Percentiles rank a stretch among this genome's conserved stretches.
Conservation (phyloP, 176 grass and related monocot genomes). For the Zea luxurians region DNA sequence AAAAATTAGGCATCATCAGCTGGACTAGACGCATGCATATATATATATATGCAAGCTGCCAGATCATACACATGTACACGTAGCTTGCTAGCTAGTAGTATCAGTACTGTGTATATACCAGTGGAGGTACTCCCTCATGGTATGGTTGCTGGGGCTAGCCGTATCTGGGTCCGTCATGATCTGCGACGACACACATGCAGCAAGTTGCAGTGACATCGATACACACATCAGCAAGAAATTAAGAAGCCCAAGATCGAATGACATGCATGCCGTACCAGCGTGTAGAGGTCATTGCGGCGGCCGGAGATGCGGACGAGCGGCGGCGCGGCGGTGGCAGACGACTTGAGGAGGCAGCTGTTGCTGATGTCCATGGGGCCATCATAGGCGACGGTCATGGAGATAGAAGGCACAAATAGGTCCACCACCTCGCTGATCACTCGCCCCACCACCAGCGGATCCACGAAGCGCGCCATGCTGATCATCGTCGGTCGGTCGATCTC, state of each 20-base stretch:
- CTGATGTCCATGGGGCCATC: slow-evolving; percentile 68
- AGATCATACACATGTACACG: background rate
- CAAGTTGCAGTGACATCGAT: background rate
- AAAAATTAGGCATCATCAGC: background rate
- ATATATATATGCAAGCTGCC: too few relatives aligned
- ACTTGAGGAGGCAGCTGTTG: slow-evolving; percentile 79
- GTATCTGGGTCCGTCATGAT: slow-evolving; percentile 90
- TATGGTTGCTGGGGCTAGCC: slow-evolving; percentile 77
- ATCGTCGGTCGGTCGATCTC: too few relatives aligned
- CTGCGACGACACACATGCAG: slow-evolving; percentile 26
- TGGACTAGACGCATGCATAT: too few relatives aligned
- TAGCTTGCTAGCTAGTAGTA: too few relatives aligned
- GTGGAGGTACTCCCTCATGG: slow-evolving; percentile 76
- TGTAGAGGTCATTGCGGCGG: slow-evolving; percentile 62
- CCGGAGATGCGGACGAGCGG: slow-evolving; percentile 63
- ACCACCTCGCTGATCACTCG: slow-evolving; percentile 87
- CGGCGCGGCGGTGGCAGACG: slow-evolving; percentile 48
- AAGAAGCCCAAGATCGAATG: background rate
- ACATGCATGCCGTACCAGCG: slow-evolving; percentile 37
- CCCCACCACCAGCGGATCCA: slow-evolving; percentile 83
- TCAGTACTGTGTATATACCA: slow-evolving; percentile 34
- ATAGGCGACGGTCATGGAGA: slow-evolving; percentile 61
- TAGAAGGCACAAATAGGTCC: slow-evolving; percentile 72
- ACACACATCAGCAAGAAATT: background rate
- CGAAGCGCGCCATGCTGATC: slow-evolving; percentile 64